Conservation (phyloP, 805 yeast species). For the Priceomyces medius region DNA sequence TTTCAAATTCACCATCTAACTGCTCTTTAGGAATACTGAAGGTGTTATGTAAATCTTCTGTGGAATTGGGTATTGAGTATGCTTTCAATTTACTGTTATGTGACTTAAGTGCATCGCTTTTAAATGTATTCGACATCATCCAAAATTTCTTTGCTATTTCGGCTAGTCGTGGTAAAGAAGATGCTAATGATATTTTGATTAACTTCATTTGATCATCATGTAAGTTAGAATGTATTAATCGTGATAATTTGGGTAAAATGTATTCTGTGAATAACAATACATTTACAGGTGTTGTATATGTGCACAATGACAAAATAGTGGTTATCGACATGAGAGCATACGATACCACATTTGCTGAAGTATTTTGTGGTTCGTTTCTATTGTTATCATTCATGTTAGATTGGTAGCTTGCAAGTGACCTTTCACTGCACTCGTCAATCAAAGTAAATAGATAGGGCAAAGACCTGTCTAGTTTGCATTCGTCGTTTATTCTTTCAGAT, state of each 20-base stretch:
- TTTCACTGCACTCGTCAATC: slow-evolving; percentile 55
- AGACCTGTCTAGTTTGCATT: slow-evolving; percentile 79
- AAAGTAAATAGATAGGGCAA: slow-evolving; percentile 77
- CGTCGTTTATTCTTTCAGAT: slow-evolving; percentile 76
- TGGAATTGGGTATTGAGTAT: slow-evolving; percentile 16
- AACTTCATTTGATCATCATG: slow-evolving; percentile 17
- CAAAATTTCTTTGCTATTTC: slow-evolving; percentile 60
- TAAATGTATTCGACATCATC: slow-evolving; percentile 56
- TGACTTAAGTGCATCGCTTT: slow-evolving; percentile 16
- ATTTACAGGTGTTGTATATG: slow-evolving; percentile 69
- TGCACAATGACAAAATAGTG: slow-evolving; percentile 63
- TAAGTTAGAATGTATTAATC: slow-evolving; percentile 13
- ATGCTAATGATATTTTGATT: slow-evolving; percentile 66
- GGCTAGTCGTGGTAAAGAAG: slow-evolving; percentile 72
- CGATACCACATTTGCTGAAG: slow-evolving; percentile 60
- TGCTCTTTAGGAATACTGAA: slow-evolving; percentile 37
- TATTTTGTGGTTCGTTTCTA: not conserved
- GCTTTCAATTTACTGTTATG: slow-evolving; percentile 9
- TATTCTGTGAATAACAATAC: slow-evolving; percentile 79
- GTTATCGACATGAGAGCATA: slow-evolving; percentile 65
- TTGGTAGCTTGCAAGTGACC: slow-evolving; percentile 6
- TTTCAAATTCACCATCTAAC: slow-evolving; percentile 58
- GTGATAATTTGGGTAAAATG: slow-evolving; percentile 63
- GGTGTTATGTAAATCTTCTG: slow-evolving; percentile 21
- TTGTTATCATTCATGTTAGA: not conserved